Base-by-base conservation (phyloP, 805 yeast species). In the Candida xyloterini region DNA sequence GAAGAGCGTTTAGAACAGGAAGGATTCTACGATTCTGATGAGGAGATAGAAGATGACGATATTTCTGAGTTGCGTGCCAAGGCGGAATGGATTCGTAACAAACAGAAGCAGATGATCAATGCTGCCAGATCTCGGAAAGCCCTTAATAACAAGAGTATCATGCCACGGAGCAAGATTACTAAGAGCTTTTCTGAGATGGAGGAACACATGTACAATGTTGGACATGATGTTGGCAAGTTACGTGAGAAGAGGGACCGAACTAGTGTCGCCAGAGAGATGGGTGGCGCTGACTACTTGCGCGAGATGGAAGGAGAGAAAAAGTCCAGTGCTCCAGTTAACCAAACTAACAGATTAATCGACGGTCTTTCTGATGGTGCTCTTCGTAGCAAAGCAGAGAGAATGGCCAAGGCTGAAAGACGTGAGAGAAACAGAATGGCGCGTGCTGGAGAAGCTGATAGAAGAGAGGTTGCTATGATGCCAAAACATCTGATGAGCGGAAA, bases 381-480 rank as follows among this genome's bases (percentile, higher is more conserved):
- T 62, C 79, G 95, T 65, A 69, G 82, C 33, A 88, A 84, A 68
- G 89, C 96, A 42, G 93, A 83, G 51, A 81, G 93, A 74, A 70
- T 89, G 68, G 84, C 79, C 60, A 90, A 89, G 73, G 65, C 86
- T 55, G 90, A 86, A 65, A 87, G 96, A 78, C 81, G 96, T 69
- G 95, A 85, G 60, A 81, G 98, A 71, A 87, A 90, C 69, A 82
- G 90, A 72, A 66, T 73, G 59, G 96, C 97, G 30, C 81, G 95
- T 67, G 84, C 80, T 51, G 96, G 98, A 71, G 99, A 93, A 71
- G 84, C 86, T 59, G 99, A 93, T 69, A 82, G 98, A 67, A 95
- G 88, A 64, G 72, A 79, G 42, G 77, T 89, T 39, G 93, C 85
- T 37, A 71, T 86, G 47, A 66, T 86, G 70, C 96, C 97, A 49